These are phyloP conservation scores for Marasmius sp. DNA, from an alignment of 1,284 basidiomycete species.

Conservation along the genomic window DNA sequence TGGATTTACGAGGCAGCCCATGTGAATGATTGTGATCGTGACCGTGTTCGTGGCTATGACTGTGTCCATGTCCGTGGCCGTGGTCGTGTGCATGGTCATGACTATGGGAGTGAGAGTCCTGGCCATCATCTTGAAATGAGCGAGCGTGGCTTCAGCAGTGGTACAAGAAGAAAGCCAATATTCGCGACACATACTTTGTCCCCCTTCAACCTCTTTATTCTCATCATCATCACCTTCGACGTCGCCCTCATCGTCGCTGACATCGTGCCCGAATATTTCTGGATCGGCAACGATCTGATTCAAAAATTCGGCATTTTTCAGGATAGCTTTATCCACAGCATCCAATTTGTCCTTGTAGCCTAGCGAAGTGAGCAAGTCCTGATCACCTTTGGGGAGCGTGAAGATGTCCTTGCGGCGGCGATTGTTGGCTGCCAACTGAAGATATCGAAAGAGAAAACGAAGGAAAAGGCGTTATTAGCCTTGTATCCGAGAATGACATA, in stretches of 20 bases:
- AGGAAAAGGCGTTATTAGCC: background rate
- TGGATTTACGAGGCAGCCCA: constrained; percentile 22
- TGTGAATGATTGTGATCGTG: constrained; percentile 21
- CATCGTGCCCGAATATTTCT: constrained; percentile 67
- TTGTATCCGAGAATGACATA: background rate
- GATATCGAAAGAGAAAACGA: constrained; percentile 1
- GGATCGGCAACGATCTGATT: constrained; percentile 65
- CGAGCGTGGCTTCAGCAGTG: background rate
- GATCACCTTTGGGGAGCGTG: constrained; percentile 59
- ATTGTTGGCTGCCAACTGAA: constrained; percentile 72
- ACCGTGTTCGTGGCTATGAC: constrained; percentile 3
- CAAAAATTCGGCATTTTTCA: constrained; percentile 69
- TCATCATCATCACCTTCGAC: constrained; percentile 49
- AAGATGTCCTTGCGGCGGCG: constrained; percentile 73
- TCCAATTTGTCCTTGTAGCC: constrained; percentile 71
- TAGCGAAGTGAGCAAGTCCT: constrained; percentile 54
- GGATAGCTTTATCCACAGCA: constrained; percentile 67
- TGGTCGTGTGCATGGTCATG: constrained; percentile 1
- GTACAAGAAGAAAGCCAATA: background rate
- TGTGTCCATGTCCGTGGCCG: background rate
- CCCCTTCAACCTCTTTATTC: constrained; percentile 28
- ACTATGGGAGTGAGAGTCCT: constrained; percentile 23
- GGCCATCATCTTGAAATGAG: background rate
- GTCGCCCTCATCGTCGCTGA: constrained; percentile 29
- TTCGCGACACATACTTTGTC: background rate